Percentiles rank a stretch among this genome's conserved stretches.
phyloP scores from a whole-genome alignment of 768 basidiomycete species.

The Amanita pseudoporphyria region DNA sequence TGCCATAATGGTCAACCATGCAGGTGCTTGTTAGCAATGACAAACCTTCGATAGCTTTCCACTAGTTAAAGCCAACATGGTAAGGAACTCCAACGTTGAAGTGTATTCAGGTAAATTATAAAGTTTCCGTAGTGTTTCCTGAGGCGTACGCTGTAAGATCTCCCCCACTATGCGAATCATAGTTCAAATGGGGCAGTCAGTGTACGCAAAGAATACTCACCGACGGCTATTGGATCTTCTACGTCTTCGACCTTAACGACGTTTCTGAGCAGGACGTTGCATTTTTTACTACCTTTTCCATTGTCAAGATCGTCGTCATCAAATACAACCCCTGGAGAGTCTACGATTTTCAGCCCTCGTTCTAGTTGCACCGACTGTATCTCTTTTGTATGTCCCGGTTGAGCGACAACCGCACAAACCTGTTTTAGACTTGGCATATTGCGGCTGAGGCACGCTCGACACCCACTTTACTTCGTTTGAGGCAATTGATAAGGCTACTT shows the following conservation, averaged over 20 bases:
- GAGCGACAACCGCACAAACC: constrained; percentile 92
- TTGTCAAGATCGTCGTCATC: constrained; percentile 58
- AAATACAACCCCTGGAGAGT: constrained; percentile 97
- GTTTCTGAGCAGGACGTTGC: constrained; percentile 72
- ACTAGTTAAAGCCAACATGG: constrained; percentile 76
- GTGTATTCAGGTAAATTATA: no score
- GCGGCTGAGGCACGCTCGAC: background rate
- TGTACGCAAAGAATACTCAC: constrained; percentile 26
- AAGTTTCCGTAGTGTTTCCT: no score
- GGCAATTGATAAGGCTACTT: constrained; percentile 69
- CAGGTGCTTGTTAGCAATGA: background rate
- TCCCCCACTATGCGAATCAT: no score
- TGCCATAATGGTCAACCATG: constrained; percentile 16
- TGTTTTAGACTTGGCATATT: constrained; percentile 17
- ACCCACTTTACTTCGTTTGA: constrained; percentile 72
- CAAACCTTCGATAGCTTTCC: constrained; percentile 78
- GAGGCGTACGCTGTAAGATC: no score
- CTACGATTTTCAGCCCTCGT: constrained; percentile 84
- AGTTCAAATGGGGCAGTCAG: background rate
- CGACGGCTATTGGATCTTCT: constrained; percentile 87
- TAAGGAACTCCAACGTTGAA: constrained; percentile 78
- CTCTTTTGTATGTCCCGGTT: constrained; percentile 89
- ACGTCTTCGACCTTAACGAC: constrained; percentile 88
- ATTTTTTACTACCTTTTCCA: constrained; percentile 38
- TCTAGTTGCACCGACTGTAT: constrained; percentile 89